These are phyloP conservation scores for Pythium sukuiense DNA, from an alignment of 352 stramenopile genomes.

Conservation along the genomic window DNA sequence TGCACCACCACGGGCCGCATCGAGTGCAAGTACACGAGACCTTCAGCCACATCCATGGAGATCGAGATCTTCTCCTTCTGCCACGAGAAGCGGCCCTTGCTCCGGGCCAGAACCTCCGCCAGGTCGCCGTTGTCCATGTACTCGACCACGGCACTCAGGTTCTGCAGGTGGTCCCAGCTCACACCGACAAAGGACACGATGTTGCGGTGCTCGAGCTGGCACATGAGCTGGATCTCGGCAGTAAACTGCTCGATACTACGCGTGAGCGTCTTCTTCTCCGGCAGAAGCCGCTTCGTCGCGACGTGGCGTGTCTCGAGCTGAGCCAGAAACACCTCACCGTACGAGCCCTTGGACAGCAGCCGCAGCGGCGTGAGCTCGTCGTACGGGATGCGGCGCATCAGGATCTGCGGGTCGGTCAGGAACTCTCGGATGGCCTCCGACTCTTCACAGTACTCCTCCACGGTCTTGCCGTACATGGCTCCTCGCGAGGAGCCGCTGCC, in stretches of 20 bases:
- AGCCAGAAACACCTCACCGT: constrained; percentile 70
- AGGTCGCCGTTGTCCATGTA: constrained; percentile 80
- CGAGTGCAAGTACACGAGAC: constrained; percentile 84
- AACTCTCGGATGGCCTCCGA: constrained; percentile 55
- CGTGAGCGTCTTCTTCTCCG: constrained; percentile 54
- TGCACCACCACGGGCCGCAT: constrained; percentile 74
- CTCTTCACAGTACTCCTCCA: constrained; percentile 63
- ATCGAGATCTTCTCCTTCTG: constrained; percentile 75
- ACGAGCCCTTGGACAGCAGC: constrained; percentile 66
- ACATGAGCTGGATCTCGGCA: constrained; percentile 73
- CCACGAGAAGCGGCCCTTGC: constrained; percentile 59
- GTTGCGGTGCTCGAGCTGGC: constrained; percentile 67
- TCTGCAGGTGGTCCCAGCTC: constrained; percentile 63
- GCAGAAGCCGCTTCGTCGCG: constrained; percentile 70
- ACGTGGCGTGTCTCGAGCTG: constrained; percentile 70
- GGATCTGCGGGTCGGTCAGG: constrained; percentile 46
- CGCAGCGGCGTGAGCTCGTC: constrained; percentile 69
- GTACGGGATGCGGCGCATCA: constrained; percentile 56
- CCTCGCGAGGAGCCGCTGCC: constrained; percentile 7
- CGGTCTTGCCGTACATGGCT: constrained; percentile 31
- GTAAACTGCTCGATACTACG: constrained; percentile 64
- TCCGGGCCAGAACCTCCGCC: constrained; percentile 52
- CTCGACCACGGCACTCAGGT: constrained; percentile 76
- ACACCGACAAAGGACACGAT: constrained; percentile 76
- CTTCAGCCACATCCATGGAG: constrained; percentile 80